These are phyloP conservation scores for Phytopythium mirpurense DNA, from an alignment of 352 stramenopile genomes.

Conservation along the genomic window DNA sequence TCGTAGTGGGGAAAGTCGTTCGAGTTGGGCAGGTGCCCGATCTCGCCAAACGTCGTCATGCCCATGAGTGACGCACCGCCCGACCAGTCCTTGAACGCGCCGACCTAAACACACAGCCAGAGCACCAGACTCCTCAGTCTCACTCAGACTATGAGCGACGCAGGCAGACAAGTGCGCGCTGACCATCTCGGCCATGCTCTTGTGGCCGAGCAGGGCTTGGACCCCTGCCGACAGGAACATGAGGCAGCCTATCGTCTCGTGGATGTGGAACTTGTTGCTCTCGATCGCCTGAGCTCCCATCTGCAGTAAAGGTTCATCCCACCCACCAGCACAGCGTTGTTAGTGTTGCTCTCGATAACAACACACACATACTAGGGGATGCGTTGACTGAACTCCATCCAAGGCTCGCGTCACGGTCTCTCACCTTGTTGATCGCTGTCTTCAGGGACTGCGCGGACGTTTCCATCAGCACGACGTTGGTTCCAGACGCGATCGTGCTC, in stretches of 20 bases:
- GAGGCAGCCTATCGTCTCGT: slow-evolving; percentile 76
- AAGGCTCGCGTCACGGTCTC: not conserved
- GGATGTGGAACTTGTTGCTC: slow-evolving; percentile 78
- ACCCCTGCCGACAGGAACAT: slow-evolving; percentile 87
- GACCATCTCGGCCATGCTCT: slow-evolving; percentile 88
- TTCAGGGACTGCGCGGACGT: slow-evolving; percentile 77
- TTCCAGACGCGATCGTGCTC: slow-evolving; percentile 67
- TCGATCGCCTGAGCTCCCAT: slow-evolving; percentile 72
- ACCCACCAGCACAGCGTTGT: not conserved
- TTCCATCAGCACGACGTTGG: slow-evolving; percentile 86
- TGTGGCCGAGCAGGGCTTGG: slow-evolving; percentile 78
- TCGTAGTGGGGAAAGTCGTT: slow-evolving; percentile 85
- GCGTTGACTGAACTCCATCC: too few species aligned
- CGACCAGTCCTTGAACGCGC: slow-evolving; percentile 82
- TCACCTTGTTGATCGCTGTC: slow-evolving; percentile 78
- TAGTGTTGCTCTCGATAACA: not conserved
- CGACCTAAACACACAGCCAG: slow-evolving; percentile 36
- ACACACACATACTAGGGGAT: too few species aligned
- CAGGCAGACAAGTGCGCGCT: not conserved
- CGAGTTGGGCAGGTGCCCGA: slow-evolving; percentile 74
- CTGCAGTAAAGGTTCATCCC: too few species aligned
- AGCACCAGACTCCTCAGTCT: not conserved
- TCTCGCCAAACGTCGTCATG: slow-evolving; percentile 87
- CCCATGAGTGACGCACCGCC: slow-evolving; percentile 76
- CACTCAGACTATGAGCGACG: too few species aligned